Base-by-base conservation (phyloP, 306 rosid species). In the Benincasa hispida region DNA sequence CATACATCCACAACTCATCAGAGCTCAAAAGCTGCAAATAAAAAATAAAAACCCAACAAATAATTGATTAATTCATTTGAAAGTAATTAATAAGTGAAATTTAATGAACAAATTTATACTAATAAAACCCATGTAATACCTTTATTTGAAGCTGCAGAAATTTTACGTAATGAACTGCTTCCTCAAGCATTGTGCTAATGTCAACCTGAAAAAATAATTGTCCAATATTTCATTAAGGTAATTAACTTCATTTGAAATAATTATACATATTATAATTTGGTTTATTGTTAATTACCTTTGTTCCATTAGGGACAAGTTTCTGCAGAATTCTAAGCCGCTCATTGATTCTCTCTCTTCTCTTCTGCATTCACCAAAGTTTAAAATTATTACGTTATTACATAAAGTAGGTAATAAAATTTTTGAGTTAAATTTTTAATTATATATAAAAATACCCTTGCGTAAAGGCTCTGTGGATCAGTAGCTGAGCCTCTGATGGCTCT, bases 171-270 rank as follows among this genome's bases (percentile, higher is more conserved):
- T 83, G 87, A 72, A 89, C 97, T 56, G 93, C 97, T 84, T 93
- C 98, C 80, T 93, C 98, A 60, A 93, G 98, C 97, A 93, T 93
- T 70, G 97, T 93, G 90, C 97, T 91, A 78, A 89, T 93, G 78
- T 93, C 98, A 73, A 93, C 97, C 97, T 72, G 58, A 47, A 45
- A 47, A 21, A 1, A 41, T 39, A 32, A 10, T 39, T 1, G 28
- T 41, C 17, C 75, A 22, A 5, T 5, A 15, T 5, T 5, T 4
- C 53, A 47, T 47, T 14, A 14, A n/a, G n/a, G 6, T 41, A 41
- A 41, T 41, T 10, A 41, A 41, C 47, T 11, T 41, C 47, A 45
- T 21, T 42, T 10, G 0, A 35, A 35, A 35, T 35, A 35, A 35
- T 35, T 5, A 35, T 35, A 35, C 39, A 35, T 35, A 8, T 35